Percentiles rank a stretch among this genome's conserved stretches.
These are phyloP conservation scores for Fusarium torreyae DNA, from an alignment of 2,329 filamentous ascomycete genomes.

Conservation along the genomic window DNA sequence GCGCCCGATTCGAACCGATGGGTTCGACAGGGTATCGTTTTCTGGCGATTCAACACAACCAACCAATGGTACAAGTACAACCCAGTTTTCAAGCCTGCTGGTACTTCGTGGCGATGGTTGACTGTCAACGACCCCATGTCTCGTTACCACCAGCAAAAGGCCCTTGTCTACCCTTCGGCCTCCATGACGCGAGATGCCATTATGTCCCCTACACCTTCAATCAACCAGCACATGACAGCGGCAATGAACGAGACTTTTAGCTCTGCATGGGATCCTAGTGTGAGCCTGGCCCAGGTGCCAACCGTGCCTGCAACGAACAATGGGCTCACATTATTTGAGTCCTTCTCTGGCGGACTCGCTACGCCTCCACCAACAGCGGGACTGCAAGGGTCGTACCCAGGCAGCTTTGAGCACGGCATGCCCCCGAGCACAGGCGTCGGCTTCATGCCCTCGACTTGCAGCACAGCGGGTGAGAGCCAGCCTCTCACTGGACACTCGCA, in stretches of 20 bases:
- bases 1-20: slow-evolving; percentile 64
- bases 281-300: slow-evolving; percentile 53
- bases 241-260: slow-evolving; percentile 72
- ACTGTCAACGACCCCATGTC: slow-evolving; percentile 73
- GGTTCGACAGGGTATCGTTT: slow-evolving; percentile 71
- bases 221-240: slow-evolving; percentile 67
- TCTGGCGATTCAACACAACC: slow-evolving; percentile 74
- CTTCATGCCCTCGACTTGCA: slow-evolving; percentile 52
- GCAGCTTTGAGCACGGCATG: slow-evolving; percentile 61
- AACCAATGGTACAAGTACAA: slow-evolving; percentile 67
- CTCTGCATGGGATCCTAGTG: slow-evolving; percentile 62
- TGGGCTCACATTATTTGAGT: slow-evolving; percentile 62
- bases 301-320: slow-evolving; percentile 54
- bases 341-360: slow-evolving; percentile 67
- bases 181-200: slow-evolving; percentile 59
- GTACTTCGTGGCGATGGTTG: slow-evolving; percentile 74
- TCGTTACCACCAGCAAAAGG: slow-evolving; percentile 69
- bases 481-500: slow-evolving; percentile 44
- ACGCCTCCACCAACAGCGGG: slow-evolving; percentile 71
- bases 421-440: slow-evolving; percentile 50
- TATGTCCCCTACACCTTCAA: slow-evolving; percentile 68
- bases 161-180: slow-evolving; percentile 56
- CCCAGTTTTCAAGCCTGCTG: slow-evolving; percentile 65
- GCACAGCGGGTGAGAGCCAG: slow-evolving; percentile 49
- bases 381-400: slow-evolving; percentile 63